phyloP scores from a whole-genome alignment of 2,329 filamentous ascomycete genomes.

The Botrytis elliptica region DNA sequence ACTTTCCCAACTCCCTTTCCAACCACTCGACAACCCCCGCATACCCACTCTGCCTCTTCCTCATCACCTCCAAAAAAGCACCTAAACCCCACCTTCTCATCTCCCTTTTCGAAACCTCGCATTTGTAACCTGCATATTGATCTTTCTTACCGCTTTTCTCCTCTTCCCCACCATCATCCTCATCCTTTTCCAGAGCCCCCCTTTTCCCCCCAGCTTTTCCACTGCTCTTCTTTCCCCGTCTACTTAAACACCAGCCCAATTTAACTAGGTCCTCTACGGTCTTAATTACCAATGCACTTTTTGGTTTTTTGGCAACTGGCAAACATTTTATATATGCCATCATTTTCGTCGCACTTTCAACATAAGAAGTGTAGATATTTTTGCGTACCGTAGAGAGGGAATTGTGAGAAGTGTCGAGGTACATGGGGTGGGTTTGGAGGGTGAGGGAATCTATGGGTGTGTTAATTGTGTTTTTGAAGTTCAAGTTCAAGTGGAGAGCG shows the following conservation, averaged over 20 bases:
- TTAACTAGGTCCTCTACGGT: slow-evolving; percentile 28
- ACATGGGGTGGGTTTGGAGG: slow-evolving; percentile 80
- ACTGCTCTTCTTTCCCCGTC: slow-evolving; percentile 28
- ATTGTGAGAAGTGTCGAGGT: slow-evolving; percentile 80
- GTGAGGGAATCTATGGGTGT: slow-evolving; percentile 63
- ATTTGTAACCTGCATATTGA: slow-evolving; percentile 7
- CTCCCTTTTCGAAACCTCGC: slow-evolving; percentile 26
- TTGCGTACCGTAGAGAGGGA: slow-evolving; percentile 62
- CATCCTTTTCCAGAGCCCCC: slow-evolving; percentile 24
- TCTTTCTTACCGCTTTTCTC: slow-evolving; percentile 29
- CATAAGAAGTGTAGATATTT: slow-evolving; percentile 75
- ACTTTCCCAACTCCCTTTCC: slow-evolving; percentile 34
- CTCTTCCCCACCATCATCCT: slow-evolving; percentile 29
- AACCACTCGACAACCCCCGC: slow-evolving; percentile 67
- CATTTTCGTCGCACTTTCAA: slow-evolving; percentile 75
- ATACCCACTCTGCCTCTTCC: slow-evolving; percentile 70
- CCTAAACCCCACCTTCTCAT: slow-evolving; percentile 55
- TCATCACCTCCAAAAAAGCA: slow-evolving; percentile 69
- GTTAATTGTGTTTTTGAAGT: slow-evolving; percentile 2
- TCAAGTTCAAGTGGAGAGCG: too few relatives aligned
- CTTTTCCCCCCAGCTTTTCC: slow-evolving; percentile 22
- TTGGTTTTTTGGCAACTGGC: slow-evolving; percentile 54
- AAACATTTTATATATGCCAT: slow-evolving; percentile 63
- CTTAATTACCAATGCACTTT: slow-evolving; percentile 53
- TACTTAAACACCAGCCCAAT: slow-evolving; percentile 34